Evolutionary conservation across 768 basidiomycete species (phyloP).

Genomic region (Leccinum disarticulatum): DNA sequence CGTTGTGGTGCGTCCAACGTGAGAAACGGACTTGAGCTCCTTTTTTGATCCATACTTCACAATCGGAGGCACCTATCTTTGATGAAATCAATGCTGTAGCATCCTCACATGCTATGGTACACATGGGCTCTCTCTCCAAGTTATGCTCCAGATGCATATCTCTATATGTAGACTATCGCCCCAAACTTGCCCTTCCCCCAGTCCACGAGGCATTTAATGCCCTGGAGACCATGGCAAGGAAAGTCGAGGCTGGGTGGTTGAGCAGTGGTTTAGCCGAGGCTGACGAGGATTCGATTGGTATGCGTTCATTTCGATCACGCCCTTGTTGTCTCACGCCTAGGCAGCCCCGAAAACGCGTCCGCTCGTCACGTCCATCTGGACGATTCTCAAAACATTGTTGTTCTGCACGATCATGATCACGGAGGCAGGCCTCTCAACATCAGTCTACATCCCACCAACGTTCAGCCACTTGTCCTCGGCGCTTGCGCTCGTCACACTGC

Average conservation of each 20-base stretch:
- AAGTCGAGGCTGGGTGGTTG: conserved; percentile 51
- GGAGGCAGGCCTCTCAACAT: conserved; percentile 56
- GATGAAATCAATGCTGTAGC: conserved; percentile 34
- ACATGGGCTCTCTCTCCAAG: conserved; percentile 43
- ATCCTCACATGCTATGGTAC: conserved; percentile 36
- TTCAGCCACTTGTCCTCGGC: conserved; percentile 39
- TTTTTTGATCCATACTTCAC: conserved; percentile 22
- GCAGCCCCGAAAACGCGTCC: conserved; percentile 46
- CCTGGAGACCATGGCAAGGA: conserved; percentile 38
- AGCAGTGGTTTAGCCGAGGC: conserved; percentile 34
- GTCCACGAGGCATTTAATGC: conserved; percentile 28
- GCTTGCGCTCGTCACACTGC: conserved; percentile 55
- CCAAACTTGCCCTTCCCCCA: conserved; percentile 27
- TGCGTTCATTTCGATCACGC: conserved; percentile 30
- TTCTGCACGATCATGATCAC: conserved; percentile 71
- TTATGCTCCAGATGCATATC: conserved; percentile 36
- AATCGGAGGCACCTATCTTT: conserved; percentile 37
- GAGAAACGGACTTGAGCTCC: neutral
- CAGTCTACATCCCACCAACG: conserved; percentile 51
- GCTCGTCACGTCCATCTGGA: conserved; percentile 57
- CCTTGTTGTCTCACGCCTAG: conserved; percentile 6
- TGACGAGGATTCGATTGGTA: conserved; percentile 29
- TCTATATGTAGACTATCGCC: conserved; percentile 36
- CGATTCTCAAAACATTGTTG: conserved; percentile 69
- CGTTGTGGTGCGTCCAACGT: conserved; percentile 11